Percentiles rank a stretch among this genome's conserved stretches.
These are phyloP conservation scores for Darksidea phi DNA, from an alignment of 495 filamentous ascomycete genomes.

Conservation along the genomic window DNA sequence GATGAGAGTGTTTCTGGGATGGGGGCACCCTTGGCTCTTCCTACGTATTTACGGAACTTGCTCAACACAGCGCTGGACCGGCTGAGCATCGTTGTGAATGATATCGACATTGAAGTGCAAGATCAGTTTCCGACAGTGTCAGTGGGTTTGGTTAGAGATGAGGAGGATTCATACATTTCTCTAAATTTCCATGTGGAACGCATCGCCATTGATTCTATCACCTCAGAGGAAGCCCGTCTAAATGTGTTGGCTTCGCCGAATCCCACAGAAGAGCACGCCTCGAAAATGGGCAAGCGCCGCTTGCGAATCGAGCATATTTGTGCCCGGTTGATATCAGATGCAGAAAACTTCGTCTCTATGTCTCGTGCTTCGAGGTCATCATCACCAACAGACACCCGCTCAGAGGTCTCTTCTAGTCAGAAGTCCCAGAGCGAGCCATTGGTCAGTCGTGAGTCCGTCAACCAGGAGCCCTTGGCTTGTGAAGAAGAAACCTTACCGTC, in stretches of 20 bases:
- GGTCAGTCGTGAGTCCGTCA: background rate
- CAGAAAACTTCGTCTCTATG: conserved; percentile 28
- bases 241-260: conserved; percentile 2
- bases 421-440: conserved; percentile 10
- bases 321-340: conserved; percentile 33
- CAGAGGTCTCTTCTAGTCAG: conserved; percentile 19
- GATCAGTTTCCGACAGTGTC: conserved; percentile 20
- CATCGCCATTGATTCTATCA: conserved; percentile 29
- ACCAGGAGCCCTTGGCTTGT: background rate
- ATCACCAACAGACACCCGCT: conserved; percentile 30
- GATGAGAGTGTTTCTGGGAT: conserved; percentile 65
- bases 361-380: conserved; percentile 24
- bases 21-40: conserved; percentile 70
- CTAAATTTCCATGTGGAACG: conserved; percentile 32
- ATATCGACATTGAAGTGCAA: conserved; percentile 50
- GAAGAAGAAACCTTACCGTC: too few relatives aligned
- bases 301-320: conserved; percentile 32
- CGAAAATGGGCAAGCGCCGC: conserved; percentile 25
- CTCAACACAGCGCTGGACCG: conserved; percentile 80
- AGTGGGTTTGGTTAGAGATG: background rate
- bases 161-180: conserved; percentile 21
- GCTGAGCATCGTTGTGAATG: conserved; percentile 65
- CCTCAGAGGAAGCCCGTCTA: conserved; percentile 19
- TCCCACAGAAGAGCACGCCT: background rate
- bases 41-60: conserved; percentile 77